phyloP scores from a whole-genome alignment of 305 asterid species.

The Solanum hybrid region DNA sequence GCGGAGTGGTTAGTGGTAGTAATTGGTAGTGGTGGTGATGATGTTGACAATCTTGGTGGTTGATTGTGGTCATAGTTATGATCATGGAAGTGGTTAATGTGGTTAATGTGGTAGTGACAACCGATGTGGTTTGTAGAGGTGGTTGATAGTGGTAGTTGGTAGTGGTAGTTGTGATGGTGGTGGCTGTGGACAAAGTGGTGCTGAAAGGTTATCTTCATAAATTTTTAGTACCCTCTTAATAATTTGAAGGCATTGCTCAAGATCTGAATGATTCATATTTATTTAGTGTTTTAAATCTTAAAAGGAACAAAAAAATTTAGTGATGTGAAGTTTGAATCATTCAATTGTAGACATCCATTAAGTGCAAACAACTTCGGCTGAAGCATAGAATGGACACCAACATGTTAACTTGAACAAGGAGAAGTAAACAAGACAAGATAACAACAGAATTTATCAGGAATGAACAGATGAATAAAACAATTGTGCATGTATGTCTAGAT shows the following conservation, averaged over 20 bases:
- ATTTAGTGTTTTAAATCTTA: not conserved
- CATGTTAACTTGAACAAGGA: not conserved
- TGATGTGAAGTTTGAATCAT: not conserved
- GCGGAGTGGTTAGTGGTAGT: not conserved
- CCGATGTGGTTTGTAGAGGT: not conserved
- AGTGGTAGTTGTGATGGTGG: not conserved
- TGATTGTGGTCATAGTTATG: not conserved
- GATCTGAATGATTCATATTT: not conserved
- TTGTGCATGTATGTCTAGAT: not conserved
- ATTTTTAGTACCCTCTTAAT: not conserved
- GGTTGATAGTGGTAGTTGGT: not conserved
- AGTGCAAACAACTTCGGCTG: not conserved
- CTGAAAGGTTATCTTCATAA: not conserved
- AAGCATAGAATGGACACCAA: not conserved
- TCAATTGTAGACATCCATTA: not conserved
- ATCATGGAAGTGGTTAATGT: not conserved
- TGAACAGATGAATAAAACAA: not conserved
- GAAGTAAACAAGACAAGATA: not conserved
- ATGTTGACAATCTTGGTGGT: not conserved
- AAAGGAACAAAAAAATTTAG: not conserved
- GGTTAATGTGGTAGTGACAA: not conserved
- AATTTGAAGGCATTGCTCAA: not conserved
- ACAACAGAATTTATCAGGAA: not conserved
- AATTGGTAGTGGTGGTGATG: not conserved
- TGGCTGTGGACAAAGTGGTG: not conserved